Conservation (phyloP, 2,329 filamentous ascomycete species). For the Pyrenochaeta sp. region DNA sequence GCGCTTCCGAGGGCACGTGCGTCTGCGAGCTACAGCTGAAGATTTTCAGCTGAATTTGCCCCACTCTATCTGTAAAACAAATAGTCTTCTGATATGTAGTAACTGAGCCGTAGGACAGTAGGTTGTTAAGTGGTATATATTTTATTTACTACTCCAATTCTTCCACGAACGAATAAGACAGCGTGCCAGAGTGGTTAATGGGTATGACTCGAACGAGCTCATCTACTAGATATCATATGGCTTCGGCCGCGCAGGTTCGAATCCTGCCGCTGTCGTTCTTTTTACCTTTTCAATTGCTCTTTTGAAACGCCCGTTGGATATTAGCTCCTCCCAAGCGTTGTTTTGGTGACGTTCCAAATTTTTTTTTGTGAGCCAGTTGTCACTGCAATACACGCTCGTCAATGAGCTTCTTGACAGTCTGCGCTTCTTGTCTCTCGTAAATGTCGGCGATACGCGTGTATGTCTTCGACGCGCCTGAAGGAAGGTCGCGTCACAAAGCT, state of each 20-base stretch:
- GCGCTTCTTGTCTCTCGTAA: slow-evolving; percentile 84
- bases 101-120: too few relatives aligned
- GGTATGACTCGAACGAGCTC: slow-evolving; percentile 25
- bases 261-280: slow-evolving; percentile 3
- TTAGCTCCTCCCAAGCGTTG: too few relatives aligned
- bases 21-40: background rate
- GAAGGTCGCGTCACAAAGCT: too few relatives aligned
- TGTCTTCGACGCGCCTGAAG: too few relatives aligned
- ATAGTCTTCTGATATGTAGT: too few relatives aligned
- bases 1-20: background rate
- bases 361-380: too few relatives aligned
- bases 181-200: slow-evolving; percentile 6
- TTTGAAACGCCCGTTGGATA: background rate
- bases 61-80: background rate
- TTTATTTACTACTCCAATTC: background rate
- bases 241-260: slow-evolving; percentile 23
- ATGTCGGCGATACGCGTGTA: slow-evolving; percentile 86
- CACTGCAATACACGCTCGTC: slow-evolving; percentile 67
- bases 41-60: background rate
- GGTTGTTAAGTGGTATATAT: background rate
- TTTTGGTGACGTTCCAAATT: too few relatives aligned
- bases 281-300: background rate
- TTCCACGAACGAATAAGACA: background rate
- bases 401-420: slow-evolving; percentile 88
- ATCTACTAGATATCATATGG: slow-evolving; percentile 28